Base-by-base conservation (phyloP, 2,329 filamentous ascomycete genomes). In the Periconia sp. region DNA sequence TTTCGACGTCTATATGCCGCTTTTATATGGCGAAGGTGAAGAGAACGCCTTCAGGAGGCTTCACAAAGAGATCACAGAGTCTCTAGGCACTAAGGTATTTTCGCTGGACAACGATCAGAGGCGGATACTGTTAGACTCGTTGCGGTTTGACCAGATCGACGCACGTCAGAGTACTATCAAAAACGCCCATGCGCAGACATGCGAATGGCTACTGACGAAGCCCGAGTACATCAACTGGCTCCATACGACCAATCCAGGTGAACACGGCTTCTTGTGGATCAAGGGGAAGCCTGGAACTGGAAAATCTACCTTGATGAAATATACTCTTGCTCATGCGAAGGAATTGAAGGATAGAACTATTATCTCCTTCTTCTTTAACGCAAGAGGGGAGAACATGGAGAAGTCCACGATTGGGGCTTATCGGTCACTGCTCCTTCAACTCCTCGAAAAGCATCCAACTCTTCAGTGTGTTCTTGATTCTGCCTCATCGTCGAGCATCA, bases 231-330 rank as follows among this genome's bases (percentile, higher is more conserved):
- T 52, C 6, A 54, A 65, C 6, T 79, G 76, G 77, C 62, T 73
- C n/a, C 58, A 76, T 45, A 50, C 50, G 0, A 11, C 37, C 9
- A 62, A 67, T 1, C 52, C 65, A 11, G 13, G 35, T 9, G 52
- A 68, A 6, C 66, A 66, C 27, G 76, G 76, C 1, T 71, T 81
- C 31, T 56, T 81, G 0, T 81, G 76, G 78, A 76, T 81, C 19
- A 71, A 70, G 45, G 78, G 78, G 15, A 56, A 56, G 27, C 27
- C 54, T 41, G 54, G 54, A 9, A 37, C 50, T 2, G 54, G 54
- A 41, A 81, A 81, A 50, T 81, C 74, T 40, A 74, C 69, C 9
- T 49, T 74, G 19, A 72, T 75, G 62, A 74, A 74, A 50, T 62
- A 69, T 33, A 52, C 52, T 64, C 20, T 55, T 11, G 27, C 45